Evolutionary conservation across 306 rosid species (phyloP).

Genomic region (Psophocarpus tetragonolobus): DNA sequence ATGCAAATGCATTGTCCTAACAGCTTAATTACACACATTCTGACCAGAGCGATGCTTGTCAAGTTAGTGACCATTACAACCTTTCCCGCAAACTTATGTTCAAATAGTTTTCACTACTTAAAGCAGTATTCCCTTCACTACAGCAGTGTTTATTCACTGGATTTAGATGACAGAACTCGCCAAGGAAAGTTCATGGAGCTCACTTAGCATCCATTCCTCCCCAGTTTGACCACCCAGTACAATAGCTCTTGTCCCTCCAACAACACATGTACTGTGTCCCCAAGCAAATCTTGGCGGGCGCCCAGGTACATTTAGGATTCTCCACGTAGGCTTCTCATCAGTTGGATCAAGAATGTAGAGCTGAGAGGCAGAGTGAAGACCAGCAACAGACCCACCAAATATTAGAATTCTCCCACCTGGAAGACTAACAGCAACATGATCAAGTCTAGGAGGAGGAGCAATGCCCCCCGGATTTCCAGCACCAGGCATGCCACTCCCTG

Average conservation of each 20-base stretch:
- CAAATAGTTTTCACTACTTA: slow-evolving; percentile 33
- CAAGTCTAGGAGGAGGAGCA: slow-evolving; percentile 95
- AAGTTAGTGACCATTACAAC: slow-evolving; percentile 31
- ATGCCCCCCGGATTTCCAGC: slow-evolving; percentile 91
- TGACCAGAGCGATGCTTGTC: slow-evolving; percentile 39
- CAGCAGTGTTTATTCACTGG: slow-evolving; percentile 30
- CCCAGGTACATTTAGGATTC: slow-evolving; percentile 81
- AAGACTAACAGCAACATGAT: slow-evolving; percentile 88
- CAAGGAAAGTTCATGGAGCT: slow-evolving; percentile 85
- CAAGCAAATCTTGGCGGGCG: slow-evolving; percentile 90
- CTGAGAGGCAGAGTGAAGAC: slow-evolving; percentile 92
- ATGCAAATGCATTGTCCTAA: slow-evolving; percentile 40
- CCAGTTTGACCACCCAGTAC: slow-evolving; percentile 97
- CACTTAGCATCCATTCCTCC: slow-evolving; percentile 92
- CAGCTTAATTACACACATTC: slow-evolving; percentile 39
- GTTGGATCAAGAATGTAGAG: slow-evolving; percentile 87
- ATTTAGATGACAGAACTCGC: slow-evolving; percentile 63
- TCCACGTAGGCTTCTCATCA: slow-evolving; percentile 92
- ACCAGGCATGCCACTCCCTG: slow-evolving; percentile 87
- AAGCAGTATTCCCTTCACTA: slow-evolving; percentile 36
- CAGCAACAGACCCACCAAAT: slow-evolving; percentile 92
- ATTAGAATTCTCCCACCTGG: slow-evolving; percentile 91
- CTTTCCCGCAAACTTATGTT: slow-evolving; percentile 39
- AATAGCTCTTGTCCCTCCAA: slow-evolving; percentile 88
- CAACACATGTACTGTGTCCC: slow-evolving; percentile 95